These are phyloP conservation scores for Dothidotthia symphoricarpi DNA, from an alignment of 2,329 filamentous ascomycete species.

Conservation along the genomic window DNA sequence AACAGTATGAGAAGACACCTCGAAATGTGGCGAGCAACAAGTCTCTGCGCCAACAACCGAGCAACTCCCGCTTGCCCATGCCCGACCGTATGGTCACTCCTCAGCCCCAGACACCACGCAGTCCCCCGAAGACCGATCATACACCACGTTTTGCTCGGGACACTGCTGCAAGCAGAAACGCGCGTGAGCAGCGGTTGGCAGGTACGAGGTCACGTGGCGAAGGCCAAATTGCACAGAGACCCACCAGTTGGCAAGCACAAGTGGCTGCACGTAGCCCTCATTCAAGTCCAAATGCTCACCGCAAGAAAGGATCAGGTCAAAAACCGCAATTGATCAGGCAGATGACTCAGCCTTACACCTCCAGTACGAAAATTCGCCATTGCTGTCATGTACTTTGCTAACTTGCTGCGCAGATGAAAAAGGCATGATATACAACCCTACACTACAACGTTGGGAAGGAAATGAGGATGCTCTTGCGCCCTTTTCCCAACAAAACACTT, in stretches of 20 bases:
- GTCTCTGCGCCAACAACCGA: conserved; percentile 54
- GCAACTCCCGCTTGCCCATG: conserved; percentile 43
- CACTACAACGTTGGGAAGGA: conserved; percentile 87
- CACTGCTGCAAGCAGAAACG: conserved; percentile 64
- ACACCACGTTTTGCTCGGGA: conserved; percentile 65
- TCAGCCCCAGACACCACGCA: conserved; percentile 56
- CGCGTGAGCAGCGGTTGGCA: conserved; percentile 60
- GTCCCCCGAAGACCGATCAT: conserved; percentile 50
- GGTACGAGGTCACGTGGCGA: conserved; percentile 45
- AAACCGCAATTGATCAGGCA: conserved; percentile 91
- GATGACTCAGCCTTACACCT: conserved; percentile 72
- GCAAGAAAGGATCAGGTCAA: conserved; percentile 54
- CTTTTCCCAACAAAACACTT: conserved; percentile 58
- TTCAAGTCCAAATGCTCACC: conserved; percentile 50
- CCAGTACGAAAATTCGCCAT: conserved; percentile 60
- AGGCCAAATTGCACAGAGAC: conserved; percentile 53
- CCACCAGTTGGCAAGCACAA: conserved; percentile 60
- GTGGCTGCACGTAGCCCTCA: conserved; percentile 52
- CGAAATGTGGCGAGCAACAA: conserved; percentile 67
- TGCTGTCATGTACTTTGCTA: conserved; percentile 4
- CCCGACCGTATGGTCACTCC: conserved; percentile 50
- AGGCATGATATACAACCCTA: conserved; percentile 94
- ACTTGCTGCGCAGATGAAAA: conserved; percentile 64
- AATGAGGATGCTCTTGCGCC: conserved; percentile 81
- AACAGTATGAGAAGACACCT: conserved; percentile 78